Evolutionary conservation across 2,329 filamentous ascomycete genomes (phyloP).

Genomic region (Falciphora oryzae): DNA sequence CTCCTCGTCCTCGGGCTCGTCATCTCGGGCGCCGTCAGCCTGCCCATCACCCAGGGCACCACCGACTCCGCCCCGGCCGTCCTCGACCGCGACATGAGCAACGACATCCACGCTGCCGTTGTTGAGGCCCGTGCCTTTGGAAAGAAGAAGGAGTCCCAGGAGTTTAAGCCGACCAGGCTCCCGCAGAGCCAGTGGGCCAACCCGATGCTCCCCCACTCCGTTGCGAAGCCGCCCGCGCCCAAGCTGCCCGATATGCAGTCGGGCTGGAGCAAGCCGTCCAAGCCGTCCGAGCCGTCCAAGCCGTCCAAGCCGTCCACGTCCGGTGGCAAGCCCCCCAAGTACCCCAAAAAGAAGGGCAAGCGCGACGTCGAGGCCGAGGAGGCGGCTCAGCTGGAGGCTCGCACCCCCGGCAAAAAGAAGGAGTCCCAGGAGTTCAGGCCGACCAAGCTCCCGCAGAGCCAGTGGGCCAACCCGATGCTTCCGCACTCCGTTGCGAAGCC

Average conservation of each 20-base stretch:
- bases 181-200: neutral
- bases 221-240: neutral
- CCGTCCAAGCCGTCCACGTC: neutral
- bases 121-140: neutral
- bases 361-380: neutral
- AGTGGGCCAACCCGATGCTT: neutral
- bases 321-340: neutral
- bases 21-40: neutral
- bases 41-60: neutral
- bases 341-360: neutral
- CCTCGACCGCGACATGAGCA: neutral
- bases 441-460: neutral
- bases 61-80: neutral
- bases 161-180: neutral
- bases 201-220: neutral
- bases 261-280: neutral
- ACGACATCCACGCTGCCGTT: neutral
- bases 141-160: neutral
- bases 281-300: too few species aligned
- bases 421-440: too few species aligned
- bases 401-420: too few species aligned
- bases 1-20: neutral
- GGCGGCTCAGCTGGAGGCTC: too few species aligned
- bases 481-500: neutral
- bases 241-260: neutral